A percentile compares a stretch with the other conserved stretches of the same genome.
Evolutionary conservation across 2,329 filamentous ascomycete genomes (phyloP).

Genomic region (Verticillium longisporum): DNA sequence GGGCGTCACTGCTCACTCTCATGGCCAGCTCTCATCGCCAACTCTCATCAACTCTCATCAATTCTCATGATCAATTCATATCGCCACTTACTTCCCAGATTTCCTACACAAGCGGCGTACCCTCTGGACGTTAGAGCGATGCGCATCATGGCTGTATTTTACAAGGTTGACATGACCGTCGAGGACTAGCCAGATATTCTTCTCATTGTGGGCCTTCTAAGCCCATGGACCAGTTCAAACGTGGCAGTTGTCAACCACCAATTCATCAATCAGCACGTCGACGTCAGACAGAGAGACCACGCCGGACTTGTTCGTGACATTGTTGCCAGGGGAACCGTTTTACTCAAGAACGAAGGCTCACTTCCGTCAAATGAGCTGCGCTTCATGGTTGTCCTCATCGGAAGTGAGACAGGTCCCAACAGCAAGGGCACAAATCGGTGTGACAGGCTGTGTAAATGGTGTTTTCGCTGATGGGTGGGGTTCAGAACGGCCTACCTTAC

Average conservation of each 20-base stretch:
- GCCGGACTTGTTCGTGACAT: constrained; percentile 65
- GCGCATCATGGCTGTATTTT: background rate
- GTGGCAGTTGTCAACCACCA: constrained; percentile 54
- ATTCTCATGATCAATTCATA: no score
- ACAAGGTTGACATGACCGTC: constrained; percentile 33
- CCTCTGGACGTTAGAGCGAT: constrained; percentile 75
- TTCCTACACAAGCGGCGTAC: constrained; percentile 28
- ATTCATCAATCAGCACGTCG: constrained; percentile 72
- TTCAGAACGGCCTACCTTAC: constrained; percentile 67
- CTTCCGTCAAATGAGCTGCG: constrained; percentile 61
- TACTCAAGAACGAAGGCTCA: constrained; percentile 68
- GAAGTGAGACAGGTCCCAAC: constrained; percentile 75
- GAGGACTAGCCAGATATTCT: constrained; percentile 52
- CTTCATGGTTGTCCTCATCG: constrained; percentile 64
- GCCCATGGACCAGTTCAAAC: constrained; percentile 76
- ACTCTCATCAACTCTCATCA: no score
- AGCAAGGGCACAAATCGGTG: constrained; percentile 25
- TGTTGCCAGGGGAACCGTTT: constrained; percentile 73
- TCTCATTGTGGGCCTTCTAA: constrained; percentile 81
- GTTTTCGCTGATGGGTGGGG: constrained; percentile 75
- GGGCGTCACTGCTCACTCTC: no score
- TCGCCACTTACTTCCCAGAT: no score
- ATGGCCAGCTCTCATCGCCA: no score
- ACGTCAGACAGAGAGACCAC: constrained; percentile 68
- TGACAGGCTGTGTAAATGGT: constrained; percentile 59